phyloP scores from a whole-genome alignment of 345 rosid species.

The Eucalyptus microcorys region DNA sequence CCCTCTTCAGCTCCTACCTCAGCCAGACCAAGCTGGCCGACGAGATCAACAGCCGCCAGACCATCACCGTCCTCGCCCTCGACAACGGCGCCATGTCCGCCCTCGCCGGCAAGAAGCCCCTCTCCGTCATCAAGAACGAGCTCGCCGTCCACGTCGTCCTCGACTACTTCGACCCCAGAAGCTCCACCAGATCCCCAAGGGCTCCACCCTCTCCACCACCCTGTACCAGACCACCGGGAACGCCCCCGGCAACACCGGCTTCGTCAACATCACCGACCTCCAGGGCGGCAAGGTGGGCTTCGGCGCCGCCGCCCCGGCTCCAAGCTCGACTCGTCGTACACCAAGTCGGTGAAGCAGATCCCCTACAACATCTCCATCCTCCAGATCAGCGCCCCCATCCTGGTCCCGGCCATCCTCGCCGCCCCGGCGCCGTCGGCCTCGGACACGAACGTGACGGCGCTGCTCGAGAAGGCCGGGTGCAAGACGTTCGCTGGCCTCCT shows the following conservation, averaged over 20 bases:
- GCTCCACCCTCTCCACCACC: conserved; percentile 64
- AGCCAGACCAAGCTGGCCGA: conserved; percentile 69
- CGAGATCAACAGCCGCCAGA: conserved; percentile 80
- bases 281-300: conserved; percentile 81
- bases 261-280: conserved; percentile 83
- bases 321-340: conserved; percentile 63
- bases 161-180: conserved; percentile 69
- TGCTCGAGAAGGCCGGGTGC: conserved; percentile 84
- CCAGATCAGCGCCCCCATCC: conserved; percentile 58
- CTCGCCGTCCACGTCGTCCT: conserved; percentile 70
- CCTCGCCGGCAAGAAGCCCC: conserved; percentile 53
- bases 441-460: conserved; percentile 47
- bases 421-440: conserved; percentile 63
- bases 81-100: conserved; percentile 71
- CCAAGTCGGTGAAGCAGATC: conserved; percentile 64
- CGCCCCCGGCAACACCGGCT: conserved; percentile 72
- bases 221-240: conserved; percentile 94
- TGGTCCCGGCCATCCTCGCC: conserved; percentile 46
- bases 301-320: conserved; percentile 78
- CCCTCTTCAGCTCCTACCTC: conserved; percentile 63
- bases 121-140: conserved; percentile 60
- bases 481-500: conserved; percentile 66
- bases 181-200: conserved; percentile 73
- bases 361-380: conserved; percentile 79
- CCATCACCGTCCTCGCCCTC: conserved; percentile 70